Conservation (phyloP, 1,284 basidiomycete genomes). For the Phaffia rhodozyma region DNA sequence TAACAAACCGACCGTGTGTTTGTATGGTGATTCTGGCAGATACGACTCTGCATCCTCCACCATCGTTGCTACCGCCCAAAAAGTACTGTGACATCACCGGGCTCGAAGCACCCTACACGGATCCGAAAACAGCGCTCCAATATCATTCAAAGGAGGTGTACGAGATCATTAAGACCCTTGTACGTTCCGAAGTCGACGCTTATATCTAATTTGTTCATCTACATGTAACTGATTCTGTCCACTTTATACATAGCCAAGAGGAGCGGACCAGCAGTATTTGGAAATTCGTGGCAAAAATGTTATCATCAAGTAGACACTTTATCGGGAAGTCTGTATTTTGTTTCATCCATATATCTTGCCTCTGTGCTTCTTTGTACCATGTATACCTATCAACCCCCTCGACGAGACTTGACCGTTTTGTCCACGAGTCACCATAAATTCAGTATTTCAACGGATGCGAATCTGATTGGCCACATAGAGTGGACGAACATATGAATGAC, state of each 20-base stretch:
- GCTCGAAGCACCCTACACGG: constrained; percentile 36
- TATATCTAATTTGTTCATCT: no score
- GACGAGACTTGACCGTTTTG: no score
- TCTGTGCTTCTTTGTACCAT: no score
- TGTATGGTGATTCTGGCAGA: constrained; percentile 22
- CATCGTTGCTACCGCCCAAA: constrained; percentile 36
- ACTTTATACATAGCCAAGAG: constrained; percentile 1
- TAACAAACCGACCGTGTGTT: neutral
- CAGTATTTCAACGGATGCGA: no score
- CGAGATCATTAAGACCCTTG: constrained; percentile 33
- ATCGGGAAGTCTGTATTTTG: no score
- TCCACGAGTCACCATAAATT: no score
- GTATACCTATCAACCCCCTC: no score
- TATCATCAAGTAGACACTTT: neutral
- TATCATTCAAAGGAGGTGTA: constrained; percentile 37
- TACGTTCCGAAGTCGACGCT: constrained; percentile 20
- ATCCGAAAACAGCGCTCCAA: constrained; percentile 35
- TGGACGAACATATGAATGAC: no score
- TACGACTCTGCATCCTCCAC: constrained; percentile 34
- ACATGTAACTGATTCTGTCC: neutral
- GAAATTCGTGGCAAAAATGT: constrained; percentile 5
- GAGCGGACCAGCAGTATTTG: constrained; percentile 16
- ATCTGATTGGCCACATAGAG: no score
- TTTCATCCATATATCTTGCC: no score
- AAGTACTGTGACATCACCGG: constrained; percentile 44